Conservation (phyloP, 164 flowering plant species). For the Chimonanthus praecox region DNA sequence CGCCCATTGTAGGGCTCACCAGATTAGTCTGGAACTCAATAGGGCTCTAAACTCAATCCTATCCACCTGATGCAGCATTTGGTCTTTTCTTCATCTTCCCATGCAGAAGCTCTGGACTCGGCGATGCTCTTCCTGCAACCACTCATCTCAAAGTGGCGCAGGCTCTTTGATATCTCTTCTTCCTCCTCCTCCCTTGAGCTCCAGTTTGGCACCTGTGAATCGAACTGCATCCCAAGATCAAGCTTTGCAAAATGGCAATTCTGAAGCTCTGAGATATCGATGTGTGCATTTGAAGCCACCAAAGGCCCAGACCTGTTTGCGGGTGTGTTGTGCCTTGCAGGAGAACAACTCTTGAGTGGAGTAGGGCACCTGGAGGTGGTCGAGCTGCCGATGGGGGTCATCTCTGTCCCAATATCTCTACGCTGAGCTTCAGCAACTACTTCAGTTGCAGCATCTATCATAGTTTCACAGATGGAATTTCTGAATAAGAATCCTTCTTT, state of each 20-base stretch:
- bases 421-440: slow-evolving; percentile 40
- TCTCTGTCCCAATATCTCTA: slow-evolving; percentile 81
- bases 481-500: slow-evolving; percentile 67
- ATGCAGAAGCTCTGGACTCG: slow-evolving; percentile 45
- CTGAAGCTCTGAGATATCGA: slow-evolving; percentile 53
- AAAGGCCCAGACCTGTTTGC: slow-evolving; percentile 63
- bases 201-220: slow-evolving; percentile 62
- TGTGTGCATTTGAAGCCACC: slow-evolving; percentile 14
- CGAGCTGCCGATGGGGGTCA: slow-evolving; percentile 87
- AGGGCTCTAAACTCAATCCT: neutral
- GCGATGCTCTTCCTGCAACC: slow-evolving; percentile 29
- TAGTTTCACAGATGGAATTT: slow-evolving; percentile 30
- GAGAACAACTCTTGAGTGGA: slow-evolving; percentile 63
- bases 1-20: neutral
- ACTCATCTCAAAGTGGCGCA: slow-evolving; percentile 59
- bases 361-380: slow-evolving; percentile 68
- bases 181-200: slow-evolving; percentile 93
- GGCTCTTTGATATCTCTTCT: slow-evolving; percentile 74
- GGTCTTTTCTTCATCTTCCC: slow-evolving; percentile 73
- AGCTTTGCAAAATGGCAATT: slow-evolving; percentile 74
- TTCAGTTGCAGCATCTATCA: slow-evolving; percentile 45
- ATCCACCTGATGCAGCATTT: slow-evolving; percentile 62
- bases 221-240: slow-evolving; percentile 52
- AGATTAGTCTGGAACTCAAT: neutral
- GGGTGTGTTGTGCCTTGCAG: slow-evolving; percentile 89